A percentile compares a stretch with the other conserved stretches of the same genome.
These are phyloP conservation scores for Chlorella vulgaris DNA, from an alignment of 139 green algal genomes.

Conservation along the genomic window DNA sequence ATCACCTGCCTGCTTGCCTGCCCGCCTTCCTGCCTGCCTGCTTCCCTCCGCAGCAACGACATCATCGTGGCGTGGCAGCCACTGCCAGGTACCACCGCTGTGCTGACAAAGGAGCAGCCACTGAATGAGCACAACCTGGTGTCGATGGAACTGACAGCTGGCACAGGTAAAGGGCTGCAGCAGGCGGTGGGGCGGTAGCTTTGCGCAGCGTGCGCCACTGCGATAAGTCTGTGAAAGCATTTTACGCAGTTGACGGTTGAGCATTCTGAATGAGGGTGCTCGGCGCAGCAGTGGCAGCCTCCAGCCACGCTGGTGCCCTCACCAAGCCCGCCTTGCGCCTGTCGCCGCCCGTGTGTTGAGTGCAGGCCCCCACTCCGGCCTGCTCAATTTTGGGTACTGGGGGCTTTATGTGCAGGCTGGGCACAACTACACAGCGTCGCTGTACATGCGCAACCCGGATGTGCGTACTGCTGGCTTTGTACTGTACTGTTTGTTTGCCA, in stretches of 20 bases:
- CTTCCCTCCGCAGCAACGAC: slow-evolving; percentile 14
- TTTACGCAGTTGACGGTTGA: no score
- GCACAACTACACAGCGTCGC: slow-evolving; percentile 38
- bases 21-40: neutral
- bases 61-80: slow-evolving; percentile 40
- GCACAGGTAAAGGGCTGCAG: neutral
- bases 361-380: slow-evolving; percentile 13
- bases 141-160: slow-evolving; percentile 17
- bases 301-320: no score
- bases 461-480: neutral
- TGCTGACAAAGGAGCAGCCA: slow-evolving; percentile 36
- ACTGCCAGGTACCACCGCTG: slow-evolving; percentile 19
- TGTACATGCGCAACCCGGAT: slow-evolving; percentile 14
- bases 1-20: neutral
- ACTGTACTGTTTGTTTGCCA: neutral
- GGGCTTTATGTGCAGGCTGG: slow-evolving; percentile 31
- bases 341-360: neutral
- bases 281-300: no score
- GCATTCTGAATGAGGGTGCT: no score
- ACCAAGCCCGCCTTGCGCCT: neutral
- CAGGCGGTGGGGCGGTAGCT: neutral
- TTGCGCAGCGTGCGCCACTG: neutral
- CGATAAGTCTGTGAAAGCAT: neutral
- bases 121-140: slow-evolving; percentile 32
- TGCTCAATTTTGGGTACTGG: slow-evolving; percentile 54